These are phyloP conservation scores for Capillidium rhysosporum DNA, from an alignment of 371 early-diverging fungal genomes.

Conservation along the genomic window DNA sequence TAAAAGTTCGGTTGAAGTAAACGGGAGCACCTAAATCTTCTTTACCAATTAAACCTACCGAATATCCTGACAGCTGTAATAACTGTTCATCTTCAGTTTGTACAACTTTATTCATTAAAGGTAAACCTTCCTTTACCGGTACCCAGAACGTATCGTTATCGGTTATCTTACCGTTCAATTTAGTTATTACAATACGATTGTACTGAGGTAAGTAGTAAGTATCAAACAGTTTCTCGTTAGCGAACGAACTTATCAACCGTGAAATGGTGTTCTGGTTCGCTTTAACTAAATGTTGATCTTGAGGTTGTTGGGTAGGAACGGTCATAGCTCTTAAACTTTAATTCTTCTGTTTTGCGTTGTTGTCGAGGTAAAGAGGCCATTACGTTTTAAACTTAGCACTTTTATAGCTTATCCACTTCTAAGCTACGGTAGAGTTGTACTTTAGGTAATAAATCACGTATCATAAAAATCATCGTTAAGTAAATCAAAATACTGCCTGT, in stretches of 20 bases:
- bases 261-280: conserved; percentile 27
- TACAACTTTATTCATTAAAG: neutral
- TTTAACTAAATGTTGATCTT: neutral
- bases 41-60: conserved; percentile 17
- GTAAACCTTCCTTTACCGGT: neutral
- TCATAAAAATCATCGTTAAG: too few species aligned
- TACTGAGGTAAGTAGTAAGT: conserved; percentile 17
- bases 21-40: conserved; percentile 13
- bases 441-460: too few species aligned
- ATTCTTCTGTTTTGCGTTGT: too few species aligned
- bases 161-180: neutral
- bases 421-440: too few species aligned
- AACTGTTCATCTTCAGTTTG: neutral
- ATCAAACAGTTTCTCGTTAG: conserved; percentile 28
- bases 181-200: neutral
- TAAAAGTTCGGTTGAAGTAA: conserved; percentile 11
- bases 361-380: too few species aligned
- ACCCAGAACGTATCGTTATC: neutral
- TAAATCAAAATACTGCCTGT: too few species aligned
- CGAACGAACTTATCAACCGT: conserved; percentile 31
- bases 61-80: neutral
- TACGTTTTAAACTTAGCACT: too few species aligned
- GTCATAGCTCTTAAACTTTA: too few species aligned
- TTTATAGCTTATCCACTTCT: too few species aligned
- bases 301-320: too few species aligned